Percentiles rank a stretch among this genome's conserved stretches.
Conservation (phyloP, 768 basidiomycete species). For the Brasilioporus rufonigricans region DNA sequence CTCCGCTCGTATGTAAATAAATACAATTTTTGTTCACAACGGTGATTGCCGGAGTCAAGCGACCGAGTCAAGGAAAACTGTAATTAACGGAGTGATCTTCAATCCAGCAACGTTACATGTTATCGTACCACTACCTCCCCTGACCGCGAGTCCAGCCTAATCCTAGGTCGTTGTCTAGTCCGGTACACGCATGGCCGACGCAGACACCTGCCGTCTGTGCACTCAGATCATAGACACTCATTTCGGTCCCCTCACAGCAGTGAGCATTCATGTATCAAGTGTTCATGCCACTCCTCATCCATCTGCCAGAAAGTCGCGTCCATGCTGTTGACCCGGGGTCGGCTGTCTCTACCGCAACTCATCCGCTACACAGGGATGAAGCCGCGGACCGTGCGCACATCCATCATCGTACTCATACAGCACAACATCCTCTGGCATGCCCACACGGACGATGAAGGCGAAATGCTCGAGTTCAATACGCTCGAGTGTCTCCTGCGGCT, state of each 20-base stretch:
- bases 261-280: constrained; percentile 33
- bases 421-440: constrained; percentile 92
- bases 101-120: constrained; percentile 8
- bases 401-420: constrained; percentile 78
- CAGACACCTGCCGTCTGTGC: constrained; percentile 59
- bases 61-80: background rate
- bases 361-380: constrained; percentile 67
- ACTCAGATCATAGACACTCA: constrained; percentile 60
- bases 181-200: constrained; percentile 53
- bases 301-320: constrained; percentile 64
- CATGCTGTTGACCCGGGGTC: constrained; percentile 75
- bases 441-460: constrained; percentile 65
- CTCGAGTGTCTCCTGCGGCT: constrained; percentile 80
- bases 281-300: background rate
- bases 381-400: constrained; percentile 63
- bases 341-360: constrained; percentile 68
- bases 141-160: background rate
- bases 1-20: background rate
- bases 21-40: background rate
- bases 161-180: background rate
- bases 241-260: constrained; percentile 65
- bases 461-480: constrained; percentile 77
- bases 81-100: background rate
- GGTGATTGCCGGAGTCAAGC: constrained; percentile 3
- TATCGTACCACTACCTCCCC: background rate